Conservation (phyloP, 2,329 filamentous ascomycete species). For the Hirsutella minnesotensis region DNA sequence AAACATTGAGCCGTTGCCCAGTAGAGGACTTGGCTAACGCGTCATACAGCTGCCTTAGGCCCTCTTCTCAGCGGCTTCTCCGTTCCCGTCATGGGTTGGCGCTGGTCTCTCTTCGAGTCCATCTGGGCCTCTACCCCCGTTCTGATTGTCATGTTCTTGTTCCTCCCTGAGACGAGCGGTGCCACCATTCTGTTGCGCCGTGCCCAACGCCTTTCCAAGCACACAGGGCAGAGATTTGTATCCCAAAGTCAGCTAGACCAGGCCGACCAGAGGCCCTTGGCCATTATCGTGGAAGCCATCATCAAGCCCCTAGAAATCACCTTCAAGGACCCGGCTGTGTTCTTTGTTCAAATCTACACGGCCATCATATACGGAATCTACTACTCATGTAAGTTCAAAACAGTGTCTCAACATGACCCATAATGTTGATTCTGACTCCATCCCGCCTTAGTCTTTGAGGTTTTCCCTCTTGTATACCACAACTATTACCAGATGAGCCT, state of each 20-base stretch:
- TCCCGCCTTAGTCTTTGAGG: constrained; percentile 37
- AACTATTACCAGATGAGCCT: constrained; percentile 47
- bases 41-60: constrained; percentile 45
- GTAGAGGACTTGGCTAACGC: too few species aligned
- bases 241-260: constrained; percentile 54
- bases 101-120: constrained; percentile 54
- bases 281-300: constrained; percentile 41
- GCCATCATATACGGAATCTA: constrained; percentile 51
- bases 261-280: constrained; percentile 32
- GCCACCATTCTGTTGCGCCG: constrained; percentile 50
- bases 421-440: not conserved
- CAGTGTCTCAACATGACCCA: too few species aligned
- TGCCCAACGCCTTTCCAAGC: constrained; percentile 46
- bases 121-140: constrained; percentile 48
- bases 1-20: constrained; percentile 11
- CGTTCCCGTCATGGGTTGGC: constrained; percentile 44
- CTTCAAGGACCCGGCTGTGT: constrained; percentile 47
- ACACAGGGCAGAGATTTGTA: constrained; percentile 45
- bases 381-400: constrained; percentile 36
- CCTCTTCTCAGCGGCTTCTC: constrained; percentile 50
- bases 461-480: constrained; percentile 53
- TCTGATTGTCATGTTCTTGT: constrained; percentile 47
- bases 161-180: constrained; percentile 52
- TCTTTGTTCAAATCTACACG: constrained; percentile 51
- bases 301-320: constrained; percentile 50